Evolutionary conservation across 208 protist species (phyloP), one percentile per base, ranked within the genome.

Genomic region (Trypanosoma congolense): DNA sequence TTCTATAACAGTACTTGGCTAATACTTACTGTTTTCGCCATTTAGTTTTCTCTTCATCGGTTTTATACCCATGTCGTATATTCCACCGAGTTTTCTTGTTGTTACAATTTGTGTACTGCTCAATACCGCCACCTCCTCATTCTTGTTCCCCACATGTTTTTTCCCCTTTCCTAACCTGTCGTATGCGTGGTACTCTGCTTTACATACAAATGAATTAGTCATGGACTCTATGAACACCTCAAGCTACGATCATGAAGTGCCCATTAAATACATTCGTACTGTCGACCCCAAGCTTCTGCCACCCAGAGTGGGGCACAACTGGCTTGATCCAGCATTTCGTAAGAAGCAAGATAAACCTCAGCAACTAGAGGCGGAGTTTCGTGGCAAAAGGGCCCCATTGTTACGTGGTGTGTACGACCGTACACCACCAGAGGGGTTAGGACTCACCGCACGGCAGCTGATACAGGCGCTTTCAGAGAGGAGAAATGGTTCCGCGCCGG

Each of bases 301-400:
- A 3, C 83, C 80, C n/a, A 74, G 79, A 19, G 81, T 91, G 21
- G 87, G 87, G 1, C 78, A 91, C 75, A 94, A 94, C 64, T 94
- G 87, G 87, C 82, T 80, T 43, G 87, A 94, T 44, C 76, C 78
- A 58, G 87, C 87, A 25, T 94, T 94, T 59, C 81, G 81, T 24
- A 71, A 60, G 26, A 73, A 75, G 45, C 83, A 94, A 43, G 77
- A 77, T 36, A 90, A 87, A 56, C 73, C 79, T 18, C 87, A 94
- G 68, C 83, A 90, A 60, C 65, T 94, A 28, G 81, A 90, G 65
- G 76, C 41, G 5, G 87, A 94, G 64, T 87, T 84, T 33, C 81
- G 81, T 49, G 87, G 87, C 19, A 85, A 65, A 46, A 77, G 81
- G 3, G 71, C 65, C 21, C 87, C 83, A 60, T 45, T 66, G 22